Evolutionary conservation across 2,329 filamentous ascomycete species (phyloP), one percentile per base, ranked within the genome.

Genomic region (Didymosphaeria variabile): DNA sequence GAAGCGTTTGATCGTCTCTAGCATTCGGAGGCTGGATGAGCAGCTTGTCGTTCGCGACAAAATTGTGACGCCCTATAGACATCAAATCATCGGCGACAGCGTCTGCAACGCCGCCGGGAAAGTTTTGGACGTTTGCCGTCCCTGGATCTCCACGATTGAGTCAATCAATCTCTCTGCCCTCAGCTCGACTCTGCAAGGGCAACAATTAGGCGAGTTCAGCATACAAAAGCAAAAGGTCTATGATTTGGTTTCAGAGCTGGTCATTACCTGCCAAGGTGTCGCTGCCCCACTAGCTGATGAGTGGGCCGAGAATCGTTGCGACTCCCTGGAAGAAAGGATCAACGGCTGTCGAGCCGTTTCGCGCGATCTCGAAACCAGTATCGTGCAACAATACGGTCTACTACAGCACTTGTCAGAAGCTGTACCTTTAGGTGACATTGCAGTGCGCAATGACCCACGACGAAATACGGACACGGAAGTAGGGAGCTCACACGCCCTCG

Each of bases 191-290:
- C 90, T 94, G 67, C 91, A 94, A 75, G 94, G 91, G 46, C 93
- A 93, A 0, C 92, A 96, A 69, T 81, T 98, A 34, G 86, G 89
- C 51, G 95, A 98, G 69, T 97, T 97, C 76, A 90, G 89, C 72
- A 87, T 90, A 34, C 92, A 97, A 77, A 98, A 98, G 79, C 95
- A 99, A 77, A 91, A 91, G 69, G 84, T 97, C 19, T 98, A 98
- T 78, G 95, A 98, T 78, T 91, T 93, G 61, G 91, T 97, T 58
- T 94, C 93, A 9, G 95, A 98, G 75, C 86, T 99, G 31, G 81
- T 98, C 4, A 81, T 97, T 53, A 89, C 90, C 60, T 97, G 94
- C 72, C 95, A 99, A 79, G 89, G 91, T 26, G 91, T 98, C n/a
- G 92, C 93, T 6, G 92, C 92, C 9, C 95, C 95, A 6, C 80